phyloP scores from a whole-genome alignment of 2,329 filamentous ascomycete genomes.

The Chrysosporium queenslandicum region DNA sequence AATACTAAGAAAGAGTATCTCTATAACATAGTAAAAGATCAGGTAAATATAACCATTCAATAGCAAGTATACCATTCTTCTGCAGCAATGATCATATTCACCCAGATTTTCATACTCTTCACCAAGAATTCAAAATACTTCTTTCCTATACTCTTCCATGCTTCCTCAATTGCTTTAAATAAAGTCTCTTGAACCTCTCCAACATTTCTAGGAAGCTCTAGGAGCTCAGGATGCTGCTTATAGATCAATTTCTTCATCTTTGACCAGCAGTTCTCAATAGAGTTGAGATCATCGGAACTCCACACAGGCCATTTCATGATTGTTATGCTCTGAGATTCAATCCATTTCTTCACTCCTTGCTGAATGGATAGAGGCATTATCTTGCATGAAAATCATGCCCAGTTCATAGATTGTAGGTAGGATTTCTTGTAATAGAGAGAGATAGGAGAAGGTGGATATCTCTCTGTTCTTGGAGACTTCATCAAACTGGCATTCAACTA shows the following conservation, averaged over 20 bases:
- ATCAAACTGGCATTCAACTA: not conserved
- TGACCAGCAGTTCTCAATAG: conserved; percentile 20
- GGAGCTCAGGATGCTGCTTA: conserved; percentile 1
- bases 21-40: not conserved
- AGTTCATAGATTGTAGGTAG: no score
- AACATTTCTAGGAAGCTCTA: not conserved
- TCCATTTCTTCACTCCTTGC: no score
- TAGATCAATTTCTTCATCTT: conserved; percentile 17
- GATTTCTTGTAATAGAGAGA: not conserved
- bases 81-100: not conserved
- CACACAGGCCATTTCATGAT: conserved; percentile 16
- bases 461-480: not conserved
- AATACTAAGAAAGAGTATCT: not conserved
- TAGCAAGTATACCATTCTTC: not conserved
- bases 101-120: conserved; percentile 1
- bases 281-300: conserved; percentile 21
- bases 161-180: conserved; percentile 1
- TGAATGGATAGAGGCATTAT: no score
- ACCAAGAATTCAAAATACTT: not conserved
- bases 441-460: not conserved
- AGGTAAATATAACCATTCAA: not conserved
- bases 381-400: no score
- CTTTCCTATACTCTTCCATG: not conserved
- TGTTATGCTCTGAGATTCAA: not conserved
- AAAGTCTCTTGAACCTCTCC: not conserved